These are phyloP conservation scores for Lagerstroemia speciosa DNA, from an alignment of 345 rosid species.

Conservation along the genomic window DNA sequence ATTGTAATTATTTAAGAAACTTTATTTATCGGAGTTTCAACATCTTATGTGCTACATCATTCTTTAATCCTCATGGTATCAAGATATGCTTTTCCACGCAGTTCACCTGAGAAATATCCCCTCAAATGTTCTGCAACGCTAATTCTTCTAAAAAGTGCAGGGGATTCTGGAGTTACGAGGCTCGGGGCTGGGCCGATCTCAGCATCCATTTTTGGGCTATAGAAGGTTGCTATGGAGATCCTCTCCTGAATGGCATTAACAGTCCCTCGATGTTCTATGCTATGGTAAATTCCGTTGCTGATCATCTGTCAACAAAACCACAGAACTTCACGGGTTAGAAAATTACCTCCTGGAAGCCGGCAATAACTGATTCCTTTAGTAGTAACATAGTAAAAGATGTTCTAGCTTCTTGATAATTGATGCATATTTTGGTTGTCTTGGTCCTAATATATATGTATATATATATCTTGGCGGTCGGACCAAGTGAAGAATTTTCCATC, in stretches of 20 bases:
- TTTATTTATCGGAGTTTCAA: not conserved
- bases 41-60: not conserved
- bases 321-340: not conserved
- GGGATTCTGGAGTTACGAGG: slow-evolving; percentile 8
- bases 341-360: not conserved
- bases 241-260: slow-evolving; percentile 16
- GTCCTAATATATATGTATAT: too few species aligned
- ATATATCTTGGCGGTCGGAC: too few species aligned
- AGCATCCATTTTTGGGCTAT: slow-evolving; percentile 7
- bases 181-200: slow-evolving; percentile 7
- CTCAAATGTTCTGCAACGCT: slow-evolving; percentile 4
- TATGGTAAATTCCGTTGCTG: slow-evolving; percentile 17
- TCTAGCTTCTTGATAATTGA: too few species aligned
- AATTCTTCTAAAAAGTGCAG: slow-evolving; percentile 10
- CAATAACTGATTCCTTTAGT: not conserved
- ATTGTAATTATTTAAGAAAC: not conserved
- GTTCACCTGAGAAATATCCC: slow-evolving; percentile 11
- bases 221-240: slow-evolving; percentile 7
- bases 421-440: too few species aligned
- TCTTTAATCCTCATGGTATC: slow-evolving; percentile 15
- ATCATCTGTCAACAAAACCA: slow-evolving; percentile 8
- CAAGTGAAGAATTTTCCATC: too few species aligned
- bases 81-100: slow-evolving; percentile 11
- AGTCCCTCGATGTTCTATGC: slow-evolving; percentile 17
- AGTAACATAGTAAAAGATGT: too few species aligned